phyloP scores from a whole-genome alignment of 495 filamentous ascomycete genomes.

The Jackrogersella multiformis region DNA sequence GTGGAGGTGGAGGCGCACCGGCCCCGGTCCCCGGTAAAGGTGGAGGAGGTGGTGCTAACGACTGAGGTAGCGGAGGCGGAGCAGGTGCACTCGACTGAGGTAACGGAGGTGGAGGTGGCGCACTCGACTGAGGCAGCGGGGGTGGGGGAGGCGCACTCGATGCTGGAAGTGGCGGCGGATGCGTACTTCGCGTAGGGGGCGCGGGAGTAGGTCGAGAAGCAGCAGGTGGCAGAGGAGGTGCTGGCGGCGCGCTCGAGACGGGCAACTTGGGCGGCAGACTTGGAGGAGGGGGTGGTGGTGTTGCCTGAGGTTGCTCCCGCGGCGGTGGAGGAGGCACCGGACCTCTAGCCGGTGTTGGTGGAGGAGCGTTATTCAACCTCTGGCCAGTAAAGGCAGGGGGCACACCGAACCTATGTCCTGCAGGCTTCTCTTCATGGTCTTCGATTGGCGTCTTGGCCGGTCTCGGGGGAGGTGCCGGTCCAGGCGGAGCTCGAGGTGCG shows the following conservation, averaged over 20 bases:
- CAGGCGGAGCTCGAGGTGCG: constrained; percentile 69
- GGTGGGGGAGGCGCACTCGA: constrained; percentile 50
- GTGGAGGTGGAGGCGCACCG: constrained; percentile 48
- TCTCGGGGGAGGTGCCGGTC: constrained; percentile 84
- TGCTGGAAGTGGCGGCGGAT: constrained; percentile 50
- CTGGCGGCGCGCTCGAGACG: constrained; percentile 64
- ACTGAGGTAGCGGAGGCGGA: constrained; percentile 33
- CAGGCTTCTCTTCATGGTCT: constrained; percentile 59
- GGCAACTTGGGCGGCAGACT: constrained; percentile 75
- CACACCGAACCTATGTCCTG: constrained; percentile 70
- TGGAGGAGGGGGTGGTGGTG: constrained; percentile 62
- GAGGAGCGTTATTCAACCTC: constrained; percentile 67
- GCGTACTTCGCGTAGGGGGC: constrained; percentile 48
- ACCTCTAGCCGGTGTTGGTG: constrained; percentile 76
- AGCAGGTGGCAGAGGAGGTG: constrained; percentile 53
- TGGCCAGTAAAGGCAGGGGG: constrained; percentile 84
- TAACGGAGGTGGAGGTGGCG: constrained; percentile 51
- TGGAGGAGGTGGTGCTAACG: constrained; percentile 2
- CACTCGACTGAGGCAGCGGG: constrained; percentile 50
- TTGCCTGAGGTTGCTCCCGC: constrained; percentile 56
- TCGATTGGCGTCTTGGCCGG: constrained; percentile 88
- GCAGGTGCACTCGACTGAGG: constrained; percentile 53
- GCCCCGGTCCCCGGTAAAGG: too few relatives aligned
- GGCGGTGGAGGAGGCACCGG: constrained; percentile 74
- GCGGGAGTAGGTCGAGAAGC: constrained; percentile 39